Evolutionary conservation across 768 basidiomycete genomes (phyloP), one percentile per base, ranked within the genome.

Genomic region (Hypholoma sublateritium): DNA sequence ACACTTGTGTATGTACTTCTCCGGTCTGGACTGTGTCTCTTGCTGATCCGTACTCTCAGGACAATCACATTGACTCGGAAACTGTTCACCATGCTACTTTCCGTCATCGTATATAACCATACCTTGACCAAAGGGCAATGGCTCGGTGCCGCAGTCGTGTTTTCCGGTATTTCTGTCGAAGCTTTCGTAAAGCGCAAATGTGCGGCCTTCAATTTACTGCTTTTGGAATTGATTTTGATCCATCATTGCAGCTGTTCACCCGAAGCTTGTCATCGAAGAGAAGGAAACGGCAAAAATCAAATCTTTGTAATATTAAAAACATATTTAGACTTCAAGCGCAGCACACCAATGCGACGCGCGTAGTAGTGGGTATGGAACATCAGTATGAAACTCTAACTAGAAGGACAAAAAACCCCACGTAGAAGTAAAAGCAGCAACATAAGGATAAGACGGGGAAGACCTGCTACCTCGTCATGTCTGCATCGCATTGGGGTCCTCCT

Each of bases 11-110:
- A 79, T 42, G 65, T 58, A 28, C 49, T 9, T 45, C 28, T 2
- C 42, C 41, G 45, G 25, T 45, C 56, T 16, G 6, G 25, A 19
- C n/a, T 9, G 11, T 11, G 36, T 4, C 22, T 32, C 53, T 24
- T 21, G 21, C 43, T 56, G 5, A 49, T 37, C 62, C 47, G 57
- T 59, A 54, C 32, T 60, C 59, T 57, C 45, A 93, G 92, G 44
- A 98, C 93, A 36, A 90, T 98, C 64, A 99, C 97, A 3, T 81
- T 99, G 54, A 98, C 97, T 13, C 82, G 97, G 55, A 98, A 98
- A 74, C 77, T 99, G 70, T 95, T 97, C 72, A 98, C 97, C 8
- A 99, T 99, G 95, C 78, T 99, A 14, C 79, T 99, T 41, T 96
- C 93, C 16, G 95, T 99, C 6, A 70, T 95, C 24, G 81, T 98